Conservation (phyloP, 2,329 filamentous ascomycete genomes). For the Ophiocordyceps sinensis region DNA sequence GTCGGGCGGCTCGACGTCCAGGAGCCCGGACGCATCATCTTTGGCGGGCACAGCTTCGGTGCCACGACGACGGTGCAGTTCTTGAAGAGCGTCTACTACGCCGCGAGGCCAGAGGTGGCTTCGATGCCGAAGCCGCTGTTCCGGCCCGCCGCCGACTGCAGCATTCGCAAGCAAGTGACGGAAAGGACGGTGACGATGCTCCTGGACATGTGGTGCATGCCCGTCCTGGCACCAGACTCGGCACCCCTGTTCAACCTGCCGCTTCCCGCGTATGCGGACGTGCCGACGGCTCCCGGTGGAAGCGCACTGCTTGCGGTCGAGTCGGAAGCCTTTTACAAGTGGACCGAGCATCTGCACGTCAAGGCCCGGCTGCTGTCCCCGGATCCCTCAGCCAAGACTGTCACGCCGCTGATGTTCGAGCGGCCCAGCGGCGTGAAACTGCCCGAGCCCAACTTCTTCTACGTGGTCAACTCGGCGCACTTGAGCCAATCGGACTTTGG, state of each 20-base stretch:
- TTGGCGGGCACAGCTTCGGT: constrained; percentile 71
- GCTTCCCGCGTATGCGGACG: constrained; percentile 49
- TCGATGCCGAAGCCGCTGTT: constrained; percentile 45
- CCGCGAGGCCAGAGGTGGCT: constrained; percentile 28
- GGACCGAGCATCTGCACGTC: constrained; percentile 55
- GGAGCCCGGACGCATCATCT: constrained; percentile 57
- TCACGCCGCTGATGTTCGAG: constrained; percentile 26
- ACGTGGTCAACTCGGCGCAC: constrained; percentile 59
- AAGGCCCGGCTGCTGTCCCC: constrained; percentile 53
- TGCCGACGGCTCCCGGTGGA: constrained; percentile 35
- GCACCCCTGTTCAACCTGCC: constrained; percentile 56
- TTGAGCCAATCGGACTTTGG: constrained; percentile 76
- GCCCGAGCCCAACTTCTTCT: constrained; percentile 55
- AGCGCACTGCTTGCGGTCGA: constrained; percentile 53
- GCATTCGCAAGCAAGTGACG: constrained; percentile 52
- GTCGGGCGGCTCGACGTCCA: constrained; percentile 49
- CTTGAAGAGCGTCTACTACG: constrained; percentile 65
- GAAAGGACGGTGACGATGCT: constrained; percentile 50
- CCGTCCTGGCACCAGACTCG: constrained; percentile 48
- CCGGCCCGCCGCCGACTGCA: constrained; percentile 36
- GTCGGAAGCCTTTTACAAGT: constrained; percentile 66
- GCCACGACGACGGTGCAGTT: constrained; percentile 62
- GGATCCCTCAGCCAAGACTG: constrained; percentile 27
- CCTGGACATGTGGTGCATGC: constrained; percentile 71
- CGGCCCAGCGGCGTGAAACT: constrained; percentile 27